Evolutionary conservation across 345 rosid genomes (phyloP).

Genomic region (Iberis pinnata): DNA sequence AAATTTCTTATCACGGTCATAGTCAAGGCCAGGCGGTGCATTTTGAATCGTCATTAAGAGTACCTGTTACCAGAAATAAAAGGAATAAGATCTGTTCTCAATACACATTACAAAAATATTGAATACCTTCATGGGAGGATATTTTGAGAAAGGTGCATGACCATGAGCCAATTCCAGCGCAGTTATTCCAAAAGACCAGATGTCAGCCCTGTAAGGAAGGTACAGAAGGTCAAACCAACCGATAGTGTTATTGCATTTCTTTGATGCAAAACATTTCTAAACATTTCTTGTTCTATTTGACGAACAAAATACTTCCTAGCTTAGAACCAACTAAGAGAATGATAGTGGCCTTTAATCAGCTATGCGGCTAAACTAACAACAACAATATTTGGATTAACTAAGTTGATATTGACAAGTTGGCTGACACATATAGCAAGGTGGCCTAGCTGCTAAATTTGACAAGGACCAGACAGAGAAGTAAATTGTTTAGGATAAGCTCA

Average conservation of each 20-base stretch:
- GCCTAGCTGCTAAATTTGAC: not conserved
- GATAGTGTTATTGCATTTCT: constrained; percentile 16
- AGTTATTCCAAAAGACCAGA: constrained; percentile 98
- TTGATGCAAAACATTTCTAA: constrained; percentile 13
- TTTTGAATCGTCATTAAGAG: constrained; percentile 97
- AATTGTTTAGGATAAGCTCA: constrained; percentile 28
- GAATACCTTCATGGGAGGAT: constrained; percentile 96
- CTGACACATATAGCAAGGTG: not conserved
- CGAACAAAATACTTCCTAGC: not conserved
- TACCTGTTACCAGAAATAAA: constrained; percentile 43
- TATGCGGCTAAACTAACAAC: not conserved
- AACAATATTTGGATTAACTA: constrained; percentile 5
- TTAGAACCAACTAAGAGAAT: not conserved
- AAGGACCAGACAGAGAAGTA: constrained; percentile 8
- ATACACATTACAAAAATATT: constrained; percentile 1
- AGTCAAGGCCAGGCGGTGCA: constrained; percentile 96
- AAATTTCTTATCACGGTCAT: constrained; percentile 85
- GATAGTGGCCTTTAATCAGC: not conserved
- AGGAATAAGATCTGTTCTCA: constrained; percentile 26
- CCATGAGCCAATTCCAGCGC: constrained; percentile 97
- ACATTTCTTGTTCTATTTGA: not conserved
- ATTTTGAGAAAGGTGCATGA: constrained; percentile 96
- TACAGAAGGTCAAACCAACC: constrained; percentile 28
- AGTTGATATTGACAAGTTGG: not conserved
- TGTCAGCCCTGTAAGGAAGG: constrained; percentile 69